Conservation (phyloP, 2,329 filamentous ascomycete species). For the Trichoderma sp. region DNA sequence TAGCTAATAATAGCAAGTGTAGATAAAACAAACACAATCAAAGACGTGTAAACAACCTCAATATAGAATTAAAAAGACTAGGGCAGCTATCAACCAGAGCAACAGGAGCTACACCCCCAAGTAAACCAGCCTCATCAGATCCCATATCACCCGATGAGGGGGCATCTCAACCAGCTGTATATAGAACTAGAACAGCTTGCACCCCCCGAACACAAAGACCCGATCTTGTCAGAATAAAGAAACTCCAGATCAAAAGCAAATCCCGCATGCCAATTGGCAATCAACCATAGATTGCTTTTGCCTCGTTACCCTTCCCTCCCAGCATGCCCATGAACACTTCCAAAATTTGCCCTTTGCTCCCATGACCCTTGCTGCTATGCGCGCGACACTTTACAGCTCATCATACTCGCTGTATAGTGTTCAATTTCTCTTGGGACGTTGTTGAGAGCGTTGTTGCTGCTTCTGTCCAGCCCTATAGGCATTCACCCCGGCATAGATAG, state of each 20-base stretch:
- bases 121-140: background rate
- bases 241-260: background rate
- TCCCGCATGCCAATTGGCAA: background rate
- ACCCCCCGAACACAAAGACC: background rate
- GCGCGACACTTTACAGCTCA: background rate
- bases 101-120: background rate
- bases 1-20: background rate
- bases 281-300: background rate
- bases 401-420: background rate
- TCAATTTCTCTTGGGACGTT: background rate
- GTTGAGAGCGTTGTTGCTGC: background rate
- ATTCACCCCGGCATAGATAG: constrained; percentile 29
- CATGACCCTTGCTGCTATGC: background rate
- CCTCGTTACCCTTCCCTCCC: background rate
- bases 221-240: background rate
- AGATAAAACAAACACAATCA: background rate
- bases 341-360: background rate
- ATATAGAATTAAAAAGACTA: background rate
- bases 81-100: background rate
- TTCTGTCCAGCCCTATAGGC: constrained; percentile 25
- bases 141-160: background rate
- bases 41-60: background rate
- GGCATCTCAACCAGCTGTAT: background rate
- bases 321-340: background rate
- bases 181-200: background rate